Percentiles rank a stretch among this genome's conserved stretches.
phyloP scores from a whole-genome alignment of 306 rosid genomes.

The Sophora flavescens region DNA sequence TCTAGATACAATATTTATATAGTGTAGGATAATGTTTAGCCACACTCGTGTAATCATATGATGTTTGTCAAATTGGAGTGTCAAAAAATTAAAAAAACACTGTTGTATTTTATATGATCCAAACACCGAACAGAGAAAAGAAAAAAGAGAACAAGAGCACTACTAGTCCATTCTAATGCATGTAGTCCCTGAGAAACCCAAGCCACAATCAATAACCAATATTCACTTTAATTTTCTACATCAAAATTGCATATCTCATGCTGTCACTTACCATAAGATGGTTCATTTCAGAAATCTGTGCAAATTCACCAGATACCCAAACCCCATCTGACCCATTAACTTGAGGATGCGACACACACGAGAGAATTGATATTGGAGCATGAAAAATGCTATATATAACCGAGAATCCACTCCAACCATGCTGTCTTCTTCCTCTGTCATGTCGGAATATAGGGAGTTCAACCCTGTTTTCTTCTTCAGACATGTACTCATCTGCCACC shows the following conservation, averaged over 20 bases:
- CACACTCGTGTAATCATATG: no score
- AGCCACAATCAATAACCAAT: neutral
- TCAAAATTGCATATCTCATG: constrained; percentile 97
- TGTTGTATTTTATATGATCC: constrained; percentile 12
- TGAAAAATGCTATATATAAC: constrained; percentile 59
- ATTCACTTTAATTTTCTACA: constrained; percentile 49
- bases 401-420: constrained; percentile 59
- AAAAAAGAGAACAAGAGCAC: neutral
- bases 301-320: constrained; percentile 70
- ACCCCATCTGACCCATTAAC: constrained; percentile 73
- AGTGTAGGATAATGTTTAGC: no score
- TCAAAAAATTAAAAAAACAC: no score
- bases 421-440: constrained; percentile 44
- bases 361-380: constrained; percentile 69
- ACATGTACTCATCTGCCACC: constrained; percentile 91
- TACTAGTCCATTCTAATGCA: constrained; percentile 8
- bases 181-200: constrained; percentile 35
- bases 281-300: constrained; percentile 80
- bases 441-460: constrained; percentile 50
- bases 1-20: no score
- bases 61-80: no score
- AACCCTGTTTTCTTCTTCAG: constrained; percentile 51
- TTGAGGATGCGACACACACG: constrained; percentile 81
- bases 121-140: neutral
- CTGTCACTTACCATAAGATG: constrained; percentile 94